phyloP scores from a whole-genome alignment of 2,329 filamentous ascomycete genomes.

The Arthrobotrys entomopaga region DNA sequence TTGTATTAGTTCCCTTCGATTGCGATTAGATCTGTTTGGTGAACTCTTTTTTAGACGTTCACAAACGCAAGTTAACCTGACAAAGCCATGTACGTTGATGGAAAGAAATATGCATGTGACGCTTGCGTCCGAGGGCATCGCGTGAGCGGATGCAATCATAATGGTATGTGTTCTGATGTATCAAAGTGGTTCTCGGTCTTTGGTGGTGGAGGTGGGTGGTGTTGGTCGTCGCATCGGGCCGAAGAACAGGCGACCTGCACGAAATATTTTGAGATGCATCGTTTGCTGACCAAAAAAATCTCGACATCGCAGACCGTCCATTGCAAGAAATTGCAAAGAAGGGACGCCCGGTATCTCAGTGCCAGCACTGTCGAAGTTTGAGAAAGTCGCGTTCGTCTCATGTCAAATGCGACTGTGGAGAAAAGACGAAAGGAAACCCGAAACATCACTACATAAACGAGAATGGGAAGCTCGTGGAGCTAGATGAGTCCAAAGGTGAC shows the following conservation, averaged over 20 bases:
- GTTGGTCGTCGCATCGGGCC: constrained; percentile 41
- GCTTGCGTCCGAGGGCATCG: constrained; percentile 98
- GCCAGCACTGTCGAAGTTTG: constrained; percentile 92
- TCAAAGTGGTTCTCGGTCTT: constrained; percentile 21
- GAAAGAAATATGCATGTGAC: constrained; percentile 97
- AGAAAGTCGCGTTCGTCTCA: constrained; percentile 96
- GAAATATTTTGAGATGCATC: constrained; percentile 38
- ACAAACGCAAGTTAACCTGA: constrained; percentile 57
- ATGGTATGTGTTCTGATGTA: constrained; percentile 73
- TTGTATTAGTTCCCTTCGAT: constrained; percentile 58
- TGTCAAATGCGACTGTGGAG: constrained; percentile 95
- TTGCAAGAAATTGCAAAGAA: constrained; percentile 97
- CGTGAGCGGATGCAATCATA: constrained; percentile 97
- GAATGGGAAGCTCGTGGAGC: constrained; percentile 52
- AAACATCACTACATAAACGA: constrained; percentile 55
- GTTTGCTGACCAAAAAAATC: constrained; percentile 27
- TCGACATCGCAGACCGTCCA: constrained; percentile 75
- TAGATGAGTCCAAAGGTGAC: constrained; percentile 53
- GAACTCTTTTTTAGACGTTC: constrained; percentile 54
- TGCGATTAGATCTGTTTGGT: constrained; percentile 47
- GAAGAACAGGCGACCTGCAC: constrained; percentile 32
- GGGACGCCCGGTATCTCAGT: constrained; percentile 96
- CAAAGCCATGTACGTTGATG: constrained; percentile 80
- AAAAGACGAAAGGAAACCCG: constrained; percentile 72
- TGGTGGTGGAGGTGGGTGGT: constrained; percentile 6